A percentile compares a stretch with the other conserved stretches of the same genome.
Conservation (phyloP, 2,329 filamentous ascomycete genomes). For the Claviceps sp. region DNA sequence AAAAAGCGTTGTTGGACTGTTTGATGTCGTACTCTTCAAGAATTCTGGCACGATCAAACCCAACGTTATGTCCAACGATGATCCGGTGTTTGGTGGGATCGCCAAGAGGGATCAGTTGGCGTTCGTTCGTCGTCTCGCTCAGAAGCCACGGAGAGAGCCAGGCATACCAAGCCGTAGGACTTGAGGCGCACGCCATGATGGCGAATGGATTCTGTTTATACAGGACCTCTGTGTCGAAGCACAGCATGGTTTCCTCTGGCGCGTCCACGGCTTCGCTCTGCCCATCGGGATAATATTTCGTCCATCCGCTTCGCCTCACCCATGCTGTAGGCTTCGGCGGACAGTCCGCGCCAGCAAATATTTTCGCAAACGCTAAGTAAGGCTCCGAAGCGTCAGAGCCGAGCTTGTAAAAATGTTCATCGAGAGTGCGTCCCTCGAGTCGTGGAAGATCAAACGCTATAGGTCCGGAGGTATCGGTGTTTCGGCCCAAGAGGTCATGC, state of each 20-base stretch:
- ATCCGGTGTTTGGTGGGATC: conserved; percentile 60
- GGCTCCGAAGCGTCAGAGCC: conserved; percentile 80
- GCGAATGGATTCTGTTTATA: conserved; percentile 87
- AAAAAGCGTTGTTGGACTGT: conserved; percentile 73
- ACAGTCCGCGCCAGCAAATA: conserved; percentile 52
- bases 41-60: conserved; percentile 82
- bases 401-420: conserved; percentile 87
- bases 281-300: conserved; percentile 72
- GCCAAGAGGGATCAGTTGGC: conserved; percentile 78
- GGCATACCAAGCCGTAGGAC: conserved; percentile 85
- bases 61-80: conserved; percentile 88
- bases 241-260: conserved; percentile 70
- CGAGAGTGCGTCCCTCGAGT: conserved; percentile 66
- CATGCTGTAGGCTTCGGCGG: conserved; percentile 54
- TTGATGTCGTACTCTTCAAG: conserved; percentile 76
- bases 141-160: conserved; percentile 96
- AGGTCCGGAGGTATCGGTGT: conserved; percentile 60
- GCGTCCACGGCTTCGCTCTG: conserved; percentile 55
- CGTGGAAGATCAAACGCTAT: conserved; percentile 76
- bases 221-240: conserved; percentile 95
- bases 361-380: conserved; percentile 60
- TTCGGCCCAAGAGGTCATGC: conserved; percentile 84
- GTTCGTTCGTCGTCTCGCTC: conserved; percentile 61
- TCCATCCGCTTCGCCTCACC: conserved; percentile 77
- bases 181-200: conserved; percentile 91